Evolutionary conservation across 1,284 basidiomycete species (phyloP), one percentile per base, ranked within the genome.

Genomic region (Trichosporon coremiiforme): DNA sequence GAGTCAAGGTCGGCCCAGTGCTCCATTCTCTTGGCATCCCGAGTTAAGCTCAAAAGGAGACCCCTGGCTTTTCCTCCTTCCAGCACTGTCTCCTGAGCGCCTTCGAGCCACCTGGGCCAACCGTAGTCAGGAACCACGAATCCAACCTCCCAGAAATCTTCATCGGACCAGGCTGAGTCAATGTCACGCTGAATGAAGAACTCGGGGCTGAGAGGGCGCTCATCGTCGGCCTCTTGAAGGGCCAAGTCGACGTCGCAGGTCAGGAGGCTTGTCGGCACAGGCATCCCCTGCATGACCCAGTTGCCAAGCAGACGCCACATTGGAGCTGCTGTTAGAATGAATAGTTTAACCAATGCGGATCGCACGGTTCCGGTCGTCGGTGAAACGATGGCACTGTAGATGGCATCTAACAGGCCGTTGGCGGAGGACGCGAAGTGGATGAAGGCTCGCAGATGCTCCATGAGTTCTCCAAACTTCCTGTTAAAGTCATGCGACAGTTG

Each of bases 11-110:
- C 2, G 12, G 10, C 72, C 83, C 85, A 85, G 5, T 75, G 70
- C 4, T 72, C 70, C 25, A 36, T 69, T 60, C 1, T 72, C 38
- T 57, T 66, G 10, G 64, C 70, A 22, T 50, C 65, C n/a, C 60
- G 70, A 15, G 66, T 75, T 22, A 77, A 77, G 31, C 85, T 85
- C 12, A 86, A 85, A 33, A 94, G 84, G 47, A 95, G 84, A 1
- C 93, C 93, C 12, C 90, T 86, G 0, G 91, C 89, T 79, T 94
- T 94, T 6, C 93, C 93, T 0, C 91, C 88, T 35, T 88, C 87
- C 15, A 94, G 82, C 0, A 93, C 82, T 4, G 85, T 83, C 25
- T 86, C 85, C 4, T 88, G 87, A 47, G 70, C 70, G 6, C 66
- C 69, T 2, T 69, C 75, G 13, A 82, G 73, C 70, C 81, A 82